Conservation (phyloP, 768 basidiomycete species). For the Suillus alpinus region DNA sequence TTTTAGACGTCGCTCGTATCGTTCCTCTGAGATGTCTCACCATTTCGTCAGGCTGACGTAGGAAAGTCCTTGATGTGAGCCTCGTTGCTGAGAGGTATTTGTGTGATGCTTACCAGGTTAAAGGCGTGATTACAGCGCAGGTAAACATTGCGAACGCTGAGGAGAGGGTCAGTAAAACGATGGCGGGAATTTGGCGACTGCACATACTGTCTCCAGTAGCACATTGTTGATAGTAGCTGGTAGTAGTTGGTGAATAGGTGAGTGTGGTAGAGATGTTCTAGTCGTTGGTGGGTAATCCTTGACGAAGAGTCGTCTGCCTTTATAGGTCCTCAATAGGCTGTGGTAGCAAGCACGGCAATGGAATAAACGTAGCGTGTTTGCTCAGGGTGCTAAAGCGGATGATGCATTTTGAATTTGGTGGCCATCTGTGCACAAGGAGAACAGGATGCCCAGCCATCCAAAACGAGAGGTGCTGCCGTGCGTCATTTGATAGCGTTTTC, state of each 20-base stretch:
- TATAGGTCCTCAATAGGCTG: slow-evolving; percentile 19
- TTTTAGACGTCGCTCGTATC: slow-evolving; percentile 7
- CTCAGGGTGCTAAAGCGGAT: slow-evolving; percentile 16
- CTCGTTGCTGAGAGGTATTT: neutral
- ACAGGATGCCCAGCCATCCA: slow-evolving; percentile 26
- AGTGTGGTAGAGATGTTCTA: slow-evolving; percentile 8
- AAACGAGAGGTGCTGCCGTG: slow-evolving; percentile 29
- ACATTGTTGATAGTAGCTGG: slow-evolving; percentile 36
- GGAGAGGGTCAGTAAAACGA: neutral
- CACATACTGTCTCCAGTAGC: slow-evolving; percentile 53
- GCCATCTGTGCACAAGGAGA: slow-evolving; percentile 23
- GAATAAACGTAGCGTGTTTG: slow-evolving; percentile 13
- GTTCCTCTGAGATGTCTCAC: slow-evolving; percentile 11
- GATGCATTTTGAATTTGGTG: slow-evolving; percentile 21
- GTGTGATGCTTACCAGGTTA: slow-evolving; percentile 35
- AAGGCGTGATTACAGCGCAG: slow-evolving; percentile 46
- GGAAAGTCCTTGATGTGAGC: neutral
- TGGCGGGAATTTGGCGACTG: neutral
- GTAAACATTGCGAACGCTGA: slow-evolving; percentile 48
- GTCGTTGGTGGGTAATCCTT: slow-evolving; percentile 11
- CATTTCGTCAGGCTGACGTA: slow-evolving; percentile 36
- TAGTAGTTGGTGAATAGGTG: slow-evolving; percentile 8
- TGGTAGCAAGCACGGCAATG: slow-evolving; percentile 24
- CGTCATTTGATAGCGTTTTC: slow-evolving; percentile 36
- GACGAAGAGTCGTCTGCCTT: slow-evolving; percentile 15